Conservation (phyloP, 2,329 filamentous ascomycete species). For the Pseudogymnoascus sp. region DNA sequence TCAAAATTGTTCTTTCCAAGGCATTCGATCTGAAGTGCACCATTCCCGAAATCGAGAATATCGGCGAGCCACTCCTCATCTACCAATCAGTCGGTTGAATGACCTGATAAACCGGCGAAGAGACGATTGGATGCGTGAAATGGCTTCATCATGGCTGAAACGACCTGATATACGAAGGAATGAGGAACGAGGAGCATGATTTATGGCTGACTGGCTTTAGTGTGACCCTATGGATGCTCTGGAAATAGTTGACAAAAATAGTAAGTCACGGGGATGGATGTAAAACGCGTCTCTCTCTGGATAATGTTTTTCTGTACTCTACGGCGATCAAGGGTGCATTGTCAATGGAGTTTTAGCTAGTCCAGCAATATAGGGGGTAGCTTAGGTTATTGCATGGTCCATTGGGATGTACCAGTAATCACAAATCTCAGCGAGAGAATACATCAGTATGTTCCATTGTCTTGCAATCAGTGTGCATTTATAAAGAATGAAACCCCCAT, state of each 20-base stretch:
- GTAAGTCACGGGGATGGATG: slow-evolving; percentile 4
- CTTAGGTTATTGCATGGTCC: background rate
- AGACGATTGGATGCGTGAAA: slow-evolving; percentile 2
- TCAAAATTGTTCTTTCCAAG: slow-evolving; percentile 98
- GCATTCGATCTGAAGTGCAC: slow-evolving; percentile 98
- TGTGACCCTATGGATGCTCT: background rate
- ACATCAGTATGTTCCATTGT: background rate
- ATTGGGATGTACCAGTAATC: slow-evolving; percentile 4
- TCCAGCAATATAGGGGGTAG: slow-evolving; percentile 6
- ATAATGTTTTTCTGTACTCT: slow-evolving; percentile 5
- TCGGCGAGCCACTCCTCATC: slow-evolving; percentile 88
- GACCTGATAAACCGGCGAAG: background rate
- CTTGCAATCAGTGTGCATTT: background rate
- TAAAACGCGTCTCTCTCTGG: slow-evolving; percentile 6
- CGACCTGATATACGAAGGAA: slow-evolving; percentile 1
- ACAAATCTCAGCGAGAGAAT: slow-evolving; percentile 5
- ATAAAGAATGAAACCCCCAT: background rate
- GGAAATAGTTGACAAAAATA: slow-evolving; percentile 7
- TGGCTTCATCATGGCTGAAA: background rate
- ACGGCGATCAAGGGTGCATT: background rate
- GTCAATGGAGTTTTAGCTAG: slow-evolving; percentile 6
- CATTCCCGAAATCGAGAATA: slow-evolving; percentile 96
- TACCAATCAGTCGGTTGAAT: slow-evolving; percentile 56
- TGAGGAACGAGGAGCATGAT: slow-evolving; percentile 5
- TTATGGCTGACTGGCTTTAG: slow-evolving; percentile 1